These are phyloP conservation scores for Eimeria tenella DNA, from an alignment of 169 alveolate genomes.

Conservation along the genomic window DNA sequence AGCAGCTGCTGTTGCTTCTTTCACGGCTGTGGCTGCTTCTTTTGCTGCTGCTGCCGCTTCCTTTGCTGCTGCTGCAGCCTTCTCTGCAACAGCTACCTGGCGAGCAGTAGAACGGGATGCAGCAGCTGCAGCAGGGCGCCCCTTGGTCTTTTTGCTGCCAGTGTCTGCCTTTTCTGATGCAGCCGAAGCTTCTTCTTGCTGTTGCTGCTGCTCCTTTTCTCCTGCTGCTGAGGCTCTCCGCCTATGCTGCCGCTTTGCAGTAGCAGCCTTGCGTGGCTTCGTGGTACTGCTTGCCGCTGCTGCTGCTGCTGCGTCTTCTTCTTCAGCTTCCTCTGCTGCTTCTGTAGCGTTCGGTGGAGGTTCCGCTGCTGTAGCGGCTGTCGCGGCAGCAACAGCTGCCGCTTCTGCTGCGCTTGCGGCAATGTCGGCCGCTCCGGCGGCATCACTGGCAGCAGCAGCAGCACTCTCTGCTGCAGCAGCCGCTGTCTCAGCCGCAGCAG, in stretches of 20 bases:
- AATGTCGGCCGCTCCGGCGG: not conserved
- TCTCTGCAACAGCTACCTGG: slow-evolving; percentile 24
- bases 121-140: not conserved
- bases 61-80: slow-evolving; percentile 25
- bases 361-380: not conserved
- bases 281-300: not conserved
- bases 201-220: not conserved
- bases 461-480: not conserved
- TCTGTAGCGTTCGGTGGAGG: not conserved
- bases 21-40: not conserved
- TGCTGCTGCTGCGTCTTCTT: not conserved
- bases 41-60: not conserved
- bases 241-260: not conserved
- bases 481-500: slow-evolving; percentile 13
- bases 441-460: slow-evolving; percentile 4
- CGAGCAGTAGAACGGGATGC: not conserved
- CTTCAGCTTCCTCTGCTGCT: not conserved
- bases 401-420: not conserved
- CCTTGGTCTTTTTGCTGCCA: not conserved
- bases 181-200: not conserved
- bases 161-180: slow-evolving; percentile 25
- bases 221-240: not conserved
- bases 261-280: not conserved
- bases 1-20: not conserved
- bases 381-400: not conserved